phyloP scores from a whole-genome alignment of 2,329 filamentous ascomycete species.

The Fusarium sororula region DNA sequence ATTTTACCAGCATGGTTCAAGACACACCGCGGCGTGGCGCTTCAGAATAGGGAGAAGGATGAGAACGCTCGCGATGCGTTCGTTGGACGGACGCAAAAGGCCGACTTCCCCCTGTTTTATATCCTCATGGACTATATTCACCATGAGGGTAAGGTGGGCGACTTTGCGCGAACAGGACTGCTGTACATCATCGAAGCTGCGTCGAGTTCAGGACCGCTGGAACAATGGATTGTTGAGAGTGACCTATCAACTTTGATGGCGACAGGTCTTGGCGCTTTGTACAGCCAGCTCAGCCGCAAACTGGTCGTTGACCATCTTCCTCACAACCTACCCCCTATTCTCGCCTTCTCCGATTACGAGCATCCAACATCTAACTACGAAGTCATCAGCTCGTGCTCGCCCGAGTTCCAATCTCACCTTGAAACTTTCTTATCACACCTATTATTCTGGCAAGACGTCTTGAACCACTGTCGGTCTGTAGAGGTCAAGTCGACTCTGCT shows the following conservation, averaged over 20 bases:
- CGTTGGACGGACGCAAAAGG: slow-evolving; percentile 84
- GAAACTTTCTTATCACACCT: slow-evolving; percentile 95
- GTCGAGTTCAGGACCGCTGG: slow-evolving; percentile 80
- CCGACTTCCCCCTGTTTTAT: slow-evolving; percentile 96
- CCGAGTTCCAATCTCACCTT: slow-evolving; percentile 84
- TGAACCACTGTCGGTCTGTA: slow-evolving; percentile 91
- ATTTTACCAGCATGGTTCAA: slow-evolving; percentile 95
- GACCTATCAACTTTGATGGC: slow-evolving; percentile 98
- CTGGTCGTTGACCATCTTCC: slow-evolving; percentile 81
- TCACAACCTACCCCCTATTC: slow-evolving; percentile 80
- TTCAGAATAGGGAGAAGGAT: slow-evolving; percentile 49
- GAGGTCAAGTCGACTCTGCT: slow-evolving; percentile 93
- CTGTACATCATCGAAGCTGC: slow-evolving; percentile 96
- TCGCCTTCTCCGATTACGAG: slow-evolving; percentile 89
- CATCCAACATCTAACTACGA: slow-evolving; percentile 75
- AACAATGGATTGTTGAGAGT: slow-evolving; percentile 97
- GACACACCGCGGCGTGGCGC: slow-evolving; percentile 51
- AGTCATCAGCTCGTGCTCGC: slow-evolving; percentile 77
- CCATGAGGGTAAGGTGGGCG: slow-evolving; percentile 90
- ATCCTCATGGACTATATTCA: slow-evolving; percentile 96
- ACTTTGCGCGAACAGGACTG: slow-evolving; percentile 93
- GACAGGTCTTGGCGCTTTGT: slow-evolving; percentile 84
- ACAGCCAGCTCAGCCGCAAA: slow-evolving; percentile 76
- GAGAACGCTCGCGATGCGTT: slow-evolving; percentile 78
- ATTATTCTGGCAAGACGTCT: slow-evolving; percentile 96